Evolutionary conservation across 2,329 filamentous ascomycete species (phyloP).

Genomic region (Alternaria consortialis): DNA sequence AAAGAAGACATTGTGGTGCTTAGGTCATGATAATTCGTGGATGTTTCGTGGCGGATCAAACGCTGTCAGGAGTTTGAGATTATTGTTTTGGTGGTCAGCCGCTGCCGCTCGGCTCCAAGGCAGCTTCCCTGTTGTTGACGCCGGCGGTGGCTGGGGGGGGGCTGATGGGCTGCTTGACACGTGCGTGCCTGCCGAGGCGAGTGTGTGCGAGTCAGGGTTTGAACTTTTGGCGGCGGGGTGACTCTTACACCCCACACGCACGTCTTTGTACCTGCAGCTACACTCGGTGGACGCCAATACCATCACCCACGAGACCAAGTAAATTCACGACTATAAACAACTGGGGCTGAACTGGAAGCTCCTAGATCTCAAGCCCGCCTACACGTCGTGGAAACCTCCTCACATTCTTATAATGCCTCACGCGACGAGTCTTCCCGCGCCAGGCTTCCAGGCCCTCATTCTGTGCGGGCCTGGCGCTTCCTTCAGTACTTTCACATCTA

Average conservation of each 20-base stretch:
- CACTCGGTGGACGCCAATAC: background rate
- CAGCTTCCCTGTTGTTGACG: conserved; percentile 18
- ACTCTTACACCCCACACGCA: conserved; percentile 25
- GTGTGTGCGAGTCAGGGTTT: conserved; percentile 22
- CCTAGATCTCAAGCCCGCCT: background rate
- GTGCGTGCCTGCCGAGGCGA: conserved; percentile 9
- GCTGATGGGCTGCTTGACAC: conserved; percentile 15
- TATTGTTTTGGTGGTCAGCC: conserved; percentile 12
- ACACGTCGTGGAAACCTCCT: too few species aligned
- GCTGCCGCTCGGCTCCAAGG: conserved; percentile 1
- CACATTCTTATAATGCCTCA: conserved; percentile 72
- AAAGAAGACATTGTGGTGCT: conserved; percentile 46
- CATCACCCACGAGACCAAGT: background rate
- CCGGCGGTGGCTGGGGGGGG: conserved; percentile 10
- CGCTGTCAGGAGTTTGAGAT: conserved; percentile 6
- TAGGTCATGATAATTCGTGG: conserved; percentile 24
- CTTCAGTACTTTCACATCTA: conserved; percentile 83
- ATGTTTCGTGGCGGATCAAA: conserved; percentile 21
- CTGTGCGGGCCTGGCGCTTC: conserved; percentile 84
- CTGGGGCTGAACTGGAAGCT: background rate
- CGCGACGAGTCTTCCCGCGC: conserved; percentile 72
- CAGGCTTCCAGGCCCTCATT: conserved; percentile 83
- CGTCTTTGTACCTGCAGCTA: conserved; percentile 21
- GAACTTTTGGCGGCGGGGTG: conserved; percentile 29
- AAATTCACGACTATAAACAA: background rate